phyloP scores from a whole-genome alignment of 2,329 filamentous ascomycete species.

The Botrytis fragariae region DNA sequence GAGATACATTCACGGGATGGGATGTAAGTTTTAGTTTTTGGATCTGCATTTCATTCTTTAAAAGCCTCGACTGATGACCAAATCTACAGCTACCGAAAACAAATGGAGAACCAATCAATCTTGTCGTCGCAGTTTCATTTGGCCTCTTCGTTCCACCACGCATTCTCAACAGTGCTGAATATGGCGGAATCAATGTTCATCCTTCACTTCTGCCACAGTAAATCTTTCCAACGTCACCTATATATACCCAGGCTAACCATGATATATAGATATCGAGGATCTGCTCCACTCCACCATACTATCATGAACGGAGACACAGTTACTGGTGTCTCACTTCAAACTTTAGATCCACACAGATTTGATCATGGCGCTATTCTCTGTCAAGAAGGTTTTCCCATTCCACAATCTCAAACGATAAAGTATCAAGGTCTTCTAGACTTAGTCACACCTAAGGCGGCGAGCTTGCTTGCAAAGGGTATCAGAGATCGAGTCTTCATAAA shows the following conservation, averaged over 20 bases:
- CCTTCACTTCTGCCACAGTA: conserved; percentile 87
- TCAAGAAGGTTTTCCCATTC: conserved; percentile 61
- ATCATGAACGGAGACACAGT: conserved; percentile 59
- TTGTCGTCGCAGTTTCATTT: conserved; percentile 92
- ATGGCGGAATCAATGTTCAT: conserved; percentile 90
- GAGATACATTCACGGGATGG: conserved; percentile 83
- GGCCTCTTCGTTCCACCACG: conserved; percentile 81
- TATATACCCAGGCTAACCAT: background rate
- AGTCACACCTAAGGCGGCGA: conserved; percentile 63
- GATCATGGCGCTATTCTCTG: conserved; percentile 75
- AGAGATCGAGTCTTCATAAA: conserved; percentile 61
- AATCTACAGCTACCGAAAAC: conserved; percentile 51
- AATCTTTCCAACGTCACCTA: conserved; percentile 28
- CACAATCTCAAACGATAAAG: conserved; percentile 46
- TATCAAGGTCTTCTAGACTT: conserved; percentile 50
- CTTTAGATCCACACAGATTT: conserved; percentile 71
- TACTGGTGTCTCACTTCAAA: conserved; percentile 84
- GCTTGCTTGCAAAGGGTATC: conserved; percentile 68
- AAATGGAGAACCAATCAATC: conserved; percentile 54
- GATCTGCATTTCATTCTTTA: background rate
- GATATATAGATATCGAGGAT: conserved; percentile 65
- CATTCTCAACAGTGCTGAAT: conserved; percentile 66
- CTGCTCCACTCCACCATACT: conserved; percentile 84
- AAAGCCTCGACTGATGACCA: background rate
- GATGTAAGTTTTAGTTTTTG: conserved; percentile 48